Base-by-base conservation (phyloP, 2,329 filamentous ascomycete species). In the Calonectria crousiana region DNA sequence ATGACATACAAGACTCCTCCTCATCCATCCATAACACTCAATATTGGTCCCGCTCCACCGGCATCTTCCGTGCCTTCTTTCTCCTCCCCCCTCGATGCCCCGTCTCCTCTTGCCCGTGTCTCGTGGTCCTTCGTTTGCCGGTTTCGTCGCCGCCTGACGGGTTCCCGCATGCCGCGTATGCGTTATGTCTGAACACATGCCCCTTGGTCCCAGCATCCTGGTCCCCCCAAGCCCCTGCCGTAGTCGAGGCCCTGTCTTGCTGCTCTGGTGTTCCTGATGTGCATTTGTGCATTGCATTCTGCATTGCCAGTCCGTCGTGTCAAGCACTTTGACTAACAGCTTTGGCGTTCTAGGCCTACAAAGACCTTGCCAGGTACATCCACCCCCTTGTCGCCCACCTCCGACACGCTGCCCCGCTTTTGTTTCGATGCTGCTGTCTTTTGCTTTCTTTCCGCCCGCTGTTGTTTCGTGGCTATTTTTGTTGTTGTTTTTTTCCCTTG, bases 341-440 rank as follows among this genome's bases (percentile, higher is more conserved):
- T 72, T 75, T 65, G 47, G 18, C 62, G 80, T 80, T 83, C 78
- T 82, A 85, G 84, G 82, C 84, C 79, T 85, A 84, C 77, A 79
- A 76, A 77, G 84, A 85, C 69, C 82, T 85, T 67, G 73, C 81
- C 60, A 84, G 82, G 84, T 85, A 83, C 68, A 74, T 69, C 66
- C 60, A 44, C 62, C 69, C 62, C 74, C 69, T 68, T 58, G 49
- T 64, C 67, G 23, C 52, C 14, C 53, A 26, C 53, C 53, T 36
- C 53, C 53, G 32, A 62, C 56, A 41, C 36, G 28, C 11, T 11
- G 34, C 56, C 56, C 56, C 56, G 23, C 56, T 62, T 8, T 62
- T 41, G 23, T 62, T 62, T 28, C 18, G 11, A 14, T 44, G 36
- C 41, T 41, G 52, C 14, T 62, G 56, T 41, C 23, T 62, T 36